Conservation (phyloP, 371 early-diverging fungal species). For the Synchytrium microbalum region DNA sequence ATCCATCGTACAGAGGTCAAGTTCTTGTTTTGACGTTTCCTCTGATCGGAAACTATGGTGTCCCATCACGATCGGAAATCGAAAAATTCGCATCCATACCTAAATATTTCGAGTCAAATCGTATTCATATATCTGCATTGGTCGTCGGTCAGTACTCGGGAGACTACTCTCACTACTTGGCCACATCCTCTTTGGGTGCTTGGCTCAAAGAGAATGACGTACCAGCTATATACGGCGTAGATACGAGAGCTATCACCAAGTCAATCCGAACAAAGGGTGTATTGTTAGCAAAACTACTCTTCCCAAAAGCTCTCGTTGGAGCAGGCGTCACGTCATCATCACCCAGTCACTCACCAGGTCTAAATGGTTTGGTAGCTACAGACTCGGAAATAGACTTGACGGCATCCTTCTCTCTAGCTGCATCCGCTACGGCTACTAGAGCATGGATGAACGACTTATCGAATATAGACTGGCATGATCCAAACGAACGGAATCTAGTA, state of each 20-base stretch:
- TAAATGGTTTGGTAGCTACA: background rate
- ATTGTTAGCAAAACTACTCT: constrained; percentile 74
- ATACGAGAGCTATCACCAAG: constrained; percentile 90
- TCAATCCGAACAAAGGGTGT: constrained; percentile 85
- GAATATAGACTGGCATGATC: constrained; percentile 84
- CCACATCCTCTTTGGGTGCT: constrained; percentile 67
- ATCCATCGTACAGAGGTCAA: constrained; percentile 94
- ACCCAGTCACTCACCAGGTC: background rate
- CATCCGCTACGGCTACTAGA: background rate
- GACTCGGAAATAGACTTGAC: constrained; percentile 2
- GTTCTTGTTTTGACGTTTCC: constrained; percentile 93
- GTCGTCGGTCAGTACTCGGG: constrained; percentile 83
- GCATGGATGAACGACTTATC: constrained; percentile 60
- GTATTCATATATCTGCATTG: constrained; percentile 85
- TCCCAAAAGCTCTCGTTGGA: constrained; percentile 36
- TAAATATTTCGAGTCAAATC: constrained; percentile 79
- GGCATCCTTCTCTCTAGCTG: constrained; percentile 11
- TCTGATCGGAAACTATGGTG: constrained; percentile 94
- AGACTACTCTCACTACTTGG: constrained; percentile 87
- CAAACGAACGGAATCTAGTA: constrained; percentile 84
- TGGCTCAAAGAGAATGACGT: constrained; percentile 85
- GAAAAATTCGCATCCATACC: constrained; percentile 72
- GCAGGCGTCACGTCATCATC: background rate
- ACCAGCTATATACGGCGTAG: constrained; percentile 87
- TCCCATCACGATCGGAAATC: constrained; percentile 69